phyloP scores from a whole-genome alignment of 2,329 filamentous ascomycete species.

The Venturia oleaginea region DNA sequence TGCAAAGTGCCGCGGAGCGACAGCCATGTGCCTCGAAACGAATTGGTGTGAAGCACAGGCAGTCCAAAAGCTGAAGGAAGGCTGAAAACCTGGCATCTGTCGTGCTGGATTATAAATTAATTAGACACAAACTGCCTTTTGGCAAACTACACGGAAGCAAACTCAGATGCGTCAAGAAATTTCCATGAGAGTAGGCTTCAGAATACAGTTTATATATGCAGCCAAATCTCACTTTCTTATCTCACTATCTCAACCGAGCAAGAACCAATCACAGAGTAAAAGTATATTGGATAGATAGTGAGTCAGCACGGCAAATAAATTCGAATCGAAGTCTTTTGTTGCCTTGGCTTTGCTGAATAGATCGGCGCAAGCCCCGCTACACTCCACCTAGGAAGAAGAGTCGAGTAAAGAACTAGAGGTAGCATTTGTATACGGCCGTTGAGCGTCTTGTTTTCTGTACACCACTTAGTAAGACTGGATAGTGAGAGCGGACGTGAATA shows the following conservation, averaged over 20 bases:
- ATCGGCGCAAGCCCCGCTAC: too few relatives aligned
- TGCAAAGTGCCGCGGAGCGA: not conserved
- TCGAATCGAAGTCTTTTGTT: not conserved
- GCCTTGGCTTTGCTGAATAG: too few relatives aligned
- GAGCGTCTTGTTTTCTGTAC: too few relatives aligned
- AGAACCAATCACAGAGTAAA: not conserved
- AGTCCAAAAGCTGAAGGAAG: not conserved
- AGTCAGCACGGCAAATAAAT: not conserved
- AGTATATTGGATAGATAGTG: not conserved
- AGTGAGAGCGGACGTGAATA: too few relatives aligned
- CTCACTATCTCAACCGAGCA: not conserved
- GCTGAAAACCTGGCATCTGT: not conserved
- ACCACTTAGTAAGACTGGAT: too few relatives aligned
- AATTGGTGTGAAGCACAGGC: not conserved
- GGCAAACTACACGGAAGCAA: not conserved
- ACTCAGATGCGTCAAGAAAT: too few relatives aligned
- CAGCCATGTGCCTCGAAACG: not conserved
- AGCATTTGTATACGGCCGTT: too few relatives aligned
- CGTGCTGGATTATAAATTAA: not conserved
- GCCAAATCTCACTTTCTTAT: not conserved
- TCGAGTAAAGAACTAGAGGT: too few relatives aligned
- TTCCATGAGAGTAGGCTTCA: not conserved
- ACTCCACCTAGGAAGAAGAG: too few relatives aligned
- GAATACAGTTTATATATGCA: not conserved
- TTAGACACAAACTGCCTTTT: accelerated